Evolutionary conservation across 2,329 filamentous ascomycete genomes (phyloP).

Genomic region (Xylariaceae sp.): DNA sequence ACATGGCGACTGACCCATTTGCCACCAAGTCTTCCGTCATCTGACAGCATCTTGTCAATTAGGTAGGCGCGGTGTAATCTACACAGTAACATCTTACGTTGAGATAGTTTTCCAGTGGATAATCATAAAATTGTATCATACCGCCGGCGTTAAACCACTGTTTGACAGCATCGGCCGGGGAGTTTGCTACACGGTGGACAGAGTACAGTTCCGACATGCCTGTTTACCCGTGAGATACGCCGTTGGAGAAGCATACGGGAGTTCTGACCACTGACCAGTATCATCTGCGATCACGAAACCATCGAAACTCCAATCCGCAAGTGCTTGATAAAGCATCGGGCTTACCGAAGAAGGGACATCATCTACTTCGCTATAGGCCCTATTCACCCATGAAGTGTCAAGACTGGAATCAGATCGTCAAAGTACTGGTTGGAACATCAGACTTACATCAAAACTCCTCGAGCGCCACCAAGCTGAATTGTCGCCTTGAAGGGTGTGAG

Average conservation of each 20-base stretch:
- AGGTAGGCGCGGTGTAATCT: slow-evolving; percentile 28
- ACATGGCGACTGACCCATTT: slow-evolving; percentile 34
- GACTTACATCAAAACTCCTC: slow-evolving; percentile 41
- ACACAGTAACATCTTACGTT: slow-evolving; percentile 31
- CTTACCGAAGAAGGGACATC: slow-evolving; percentile 38
- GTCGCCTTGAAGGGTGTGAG: slow-evolving; percentile 41
- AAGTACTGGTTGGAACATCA: not conserved
- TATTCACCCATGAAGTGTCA: too few species aligned
- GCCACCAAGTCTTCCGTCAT: slow-evolving; percentile 32
- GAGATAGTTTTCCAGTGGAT: slow-evolving; percentile 36
- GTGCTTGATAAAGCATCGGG: slow-evolving; percentile 36
- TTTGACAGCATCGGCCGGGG: slow-evolving; percentile 36
- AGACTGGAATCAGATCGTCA: too few species aligned
- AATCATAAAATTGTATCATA: slow-evolving; percentile 45
- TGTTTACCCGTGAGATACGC: slow-evolving; percentile 14
- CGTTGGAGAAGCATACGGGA: not conserved
- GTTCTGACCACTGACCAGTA: slow-evolving; percentile 34
- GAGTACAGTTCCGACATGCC: slow-evolving; percentile 32
- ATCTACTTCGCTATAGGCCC: slow-evolving; percentile 40
- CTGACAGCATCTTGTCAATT: slow-evolving; percentile 18
- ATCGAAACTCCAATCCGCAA: slow-evolving; percentile 38
- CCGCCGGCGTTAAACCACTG: slow-evolving; percentile 44
- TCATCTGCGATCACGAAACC: slow-evolving; percentile 42
- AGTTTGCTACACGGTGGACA: slow-evolving; percentile 35
- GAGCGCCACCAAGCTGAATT: slow-evolving; percentile 38